phyloP scores from a whole-genome alignment of 495 filamentous ascomycete species.

The Penicillium herquei region DNA sequence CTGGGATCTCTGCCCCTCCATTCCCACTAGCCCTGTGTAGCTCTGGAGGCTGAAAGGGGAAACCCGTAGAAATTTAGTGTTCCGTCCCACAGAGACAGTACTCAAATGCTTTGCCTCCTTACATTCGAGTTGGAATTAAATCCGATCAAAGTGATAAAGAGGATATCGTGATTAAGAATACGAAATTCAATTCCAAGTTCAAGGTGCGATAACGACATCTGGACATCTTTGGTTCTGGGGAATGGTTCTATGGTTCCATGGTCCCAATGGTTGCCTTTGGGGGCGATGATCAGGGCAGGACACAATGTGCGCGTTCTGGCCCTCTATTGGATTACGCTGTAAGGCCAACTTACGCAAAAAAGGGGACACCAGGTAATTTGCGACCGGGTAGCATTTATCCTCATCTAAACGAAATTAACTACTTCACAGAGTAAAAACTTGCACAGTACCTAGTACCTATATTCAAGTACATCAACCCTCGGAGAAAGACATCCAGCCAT shows the following conservation, averaged over 20 bases:
- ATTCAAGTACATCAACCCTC: not conserved
- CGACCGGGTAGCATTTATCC: too few species aligned
- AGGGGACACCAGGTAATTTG: too few species aligned
- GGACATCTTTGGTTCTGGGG: not conserved
- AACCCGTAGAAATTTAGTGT: constrained; percentile 1
- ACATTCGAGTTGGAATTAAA: not conserved
- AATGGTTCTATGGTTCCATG: not conserved
- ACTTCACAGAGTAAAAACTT: too few species aligned
- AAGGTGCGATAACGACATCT: not conserved
- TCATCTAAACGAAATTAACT: too few species aligned
- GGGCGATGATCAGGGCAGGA: not conserved
- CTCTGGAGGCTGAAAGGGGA: constrained; percentile 4
- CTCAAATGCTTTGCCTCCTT: not conserved
- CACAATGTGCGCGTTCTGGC: not conserved
- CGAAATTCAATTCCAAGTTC: not conserved
- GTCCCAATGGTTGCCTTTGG: not conserved
- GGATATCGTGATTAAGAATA: not conserved
- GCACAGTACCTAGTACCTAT: too few species aligned
- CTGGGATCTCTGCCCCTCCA: not conserved
- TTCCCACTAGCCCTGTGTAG: constrained; percentile 4
- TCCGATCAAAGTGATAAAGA: not conserved
- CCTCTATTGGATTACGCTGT: not conserved
- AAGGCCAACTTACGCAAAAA: too few species aligned
- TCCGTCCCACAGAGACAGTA: not conserved
- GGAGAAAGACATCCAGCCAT: not conserved